Base-by-base conservation (phyloP, 73 alveolate genomes). In the Stentor roeselii region DNA sequence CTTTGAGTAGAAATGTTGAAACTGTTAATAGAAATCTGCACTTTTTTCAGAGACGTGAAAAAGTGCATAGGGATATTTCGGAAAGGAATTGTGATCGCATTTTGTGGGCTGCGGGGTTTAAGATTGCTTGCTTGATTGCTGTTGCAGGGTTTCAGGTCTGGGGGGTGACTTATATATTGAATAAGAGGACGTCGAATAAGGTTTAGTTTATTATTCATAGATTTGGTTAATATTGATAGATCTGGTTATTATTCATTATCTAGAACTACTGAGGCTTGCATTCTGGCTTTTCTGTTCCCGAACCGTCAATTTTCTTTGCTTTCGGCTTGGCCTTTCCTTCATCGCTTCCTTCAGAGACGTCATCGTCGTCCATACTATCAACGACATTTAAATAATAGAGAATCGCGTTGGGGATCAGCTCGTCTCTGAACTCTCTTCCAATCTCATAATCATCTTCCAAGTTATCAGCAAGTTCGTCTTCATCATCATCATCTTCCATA, bases 21-120 rank as follows among this genome's bases (percentile, higher is more conserved):
- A 67, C 2, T 1, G 41, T 67, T 32, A 67, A 67, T 21, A 67
- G 37, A 11, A 67, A 67, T 67, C n/a, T 67, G 37, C n/a, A 67
- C 11, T 67, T 67, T 32, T 67, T 27, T 32, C 80, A 67, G 41
- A 67, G 80, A 67, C 21, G 80, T 14, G 80, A 67, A 2, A 32
- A 21, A 21, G 42, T 67, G 0, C 80, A 67, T 2, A 67, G 80
- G 2, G 41, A 67, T 34, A 14, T 67, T 11, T 27, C 80, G 21
- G 80, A 67, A 67, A 67, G 34, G 11, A 67, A 36, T 1, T 67
- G 80, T 67, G 80, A 67, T 67, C 14, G 80, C 15, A 40, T 67
- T 40, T 40, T 67, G 42, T 21, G 80, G 42, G 34, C 41, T 32
- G 80, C 80, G 14, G n/a, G 21, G n/a, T n/a, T 67, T 15, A 67